These are phyloP conservation scores for Cladosporium colombiae DNA, from an alignment of 2,329 filamentous ascomycete genomes.

Conservation along the genomic window DNA sequence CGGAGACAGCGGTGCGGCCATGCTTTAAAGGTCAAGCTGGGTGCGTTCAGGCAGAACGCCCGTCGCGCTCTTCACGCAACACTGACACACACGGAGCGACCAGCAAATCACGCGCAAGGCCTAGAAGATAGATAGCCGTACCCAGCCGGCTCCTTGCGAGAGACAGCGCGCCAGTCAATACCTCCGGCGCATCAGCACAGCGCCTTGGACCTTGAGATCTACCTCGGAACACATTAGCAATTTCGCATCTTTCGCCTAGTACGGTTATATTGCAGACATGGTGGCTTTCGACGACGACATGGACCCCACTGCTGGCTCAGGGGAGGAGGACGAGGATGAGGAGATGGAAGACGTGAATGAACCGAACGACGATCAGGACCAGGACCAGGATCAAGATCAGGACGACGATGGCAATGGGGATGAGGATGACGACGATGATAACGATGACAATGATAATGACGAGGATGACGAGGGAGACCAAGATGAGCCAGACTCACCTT, in stretches of 20 bases:
- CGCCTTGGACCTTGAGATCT: not conserved
- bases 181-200: conserved; percentile 1
- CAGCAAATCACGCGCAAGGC: not conserved
- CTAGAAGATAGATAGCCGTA: not conserved
- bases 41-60: not conserved
- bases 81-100: not conserved
- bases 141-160: not conserved
- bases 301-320: conserved; percentile 37
- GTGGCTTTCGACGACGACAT: conserved; percentile 51
- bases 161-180: not conserved
- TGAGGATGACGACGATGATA: conserved; percentile 43
- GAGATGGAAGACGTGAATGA: conserved; percentile 48
- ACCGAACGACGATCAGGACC: conserved; percentile 39
- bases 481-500: conserved; percentile 49
- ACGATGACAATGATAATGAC: conserved; percentile 41
- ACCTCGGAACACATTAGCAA: not conserved
- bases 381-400: conserved; percentile 40
- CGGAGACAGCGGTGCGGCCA: not conserved
- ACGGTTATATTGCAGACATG: conserved; percentile 29
- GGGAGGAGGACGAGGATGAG: conserved; percentile 48
- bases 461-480: conserved; percentile 37
- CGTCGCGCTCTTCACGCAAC: not conserved
- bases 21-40: conserved; percentile 8
- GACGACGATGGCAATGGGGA: conserved; percentile 41
- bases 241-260: not conserved